Evolutionary conservation across 208 protist species (phyloP), one percentile per base, ranked within the genome.

Genomic region (Crithidia sp.): DNA sequence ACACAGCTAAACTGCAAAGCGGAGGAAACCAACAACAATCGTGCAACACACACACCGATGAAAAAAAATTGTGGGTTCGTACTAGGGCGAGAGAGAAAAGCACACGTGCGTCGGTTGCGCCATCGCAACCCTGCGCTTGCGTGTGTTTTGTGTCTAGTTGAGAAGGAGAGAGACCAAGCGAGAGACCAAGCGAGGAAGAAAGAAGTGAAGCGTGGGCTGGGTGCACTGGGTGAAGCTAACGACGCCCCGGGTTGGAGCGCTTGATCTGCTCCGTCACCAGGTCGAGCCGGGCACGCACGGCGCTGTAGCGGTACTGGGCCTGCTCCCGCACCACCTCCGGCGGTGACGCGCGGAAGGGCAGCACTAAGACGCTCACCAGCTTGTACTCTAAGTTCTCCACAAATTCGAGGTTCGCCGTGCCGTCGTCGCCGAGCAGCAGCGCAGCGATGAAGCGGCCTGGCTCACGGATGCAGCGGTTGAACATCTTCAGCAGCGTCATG

Each of bases 331-430:
- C 87, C 16, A 95, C 84, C 41, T 95, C 83, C 14, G 96, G 90
- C 49, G 88, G 73, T n/a, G 93, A 95, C 16, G 87, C 92, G 13
- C 83, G 81, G 70, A 98, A 97, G 5, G 93, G 89, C 16, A 98
- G 77, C 19, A 89, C 86, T 39, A 98, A 71, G 43, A 98, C 86
- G 54, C 96, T 95, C 45, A 98, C 93, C 59, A 98, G 92, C 73
- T 98, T 98, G 85, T 98, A 98, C 76, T 97, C 91, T 61, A 98
- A 82, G 65, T 97, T 98, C 71, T 98, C 94, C 43, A 98, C 88
- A 76, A 98, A 98, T 67, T 98, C 93, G 61, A 98, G 70, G 43
- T 91, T 93, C 1, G 87, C 93, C 4, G 85, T 88, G 44, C 92
- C 94, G 67, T 98, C 91, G 19, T 88, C 82, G 37, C 82, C 83